A percentile compares a stretch with the other conserved stretches of the same genome.
These are phyloP conservation scores for Xerocomus brunneocitrinus DNA, from an alignment of 768 basidiomycete genomes.

Conservation along the genomic window DNA sequence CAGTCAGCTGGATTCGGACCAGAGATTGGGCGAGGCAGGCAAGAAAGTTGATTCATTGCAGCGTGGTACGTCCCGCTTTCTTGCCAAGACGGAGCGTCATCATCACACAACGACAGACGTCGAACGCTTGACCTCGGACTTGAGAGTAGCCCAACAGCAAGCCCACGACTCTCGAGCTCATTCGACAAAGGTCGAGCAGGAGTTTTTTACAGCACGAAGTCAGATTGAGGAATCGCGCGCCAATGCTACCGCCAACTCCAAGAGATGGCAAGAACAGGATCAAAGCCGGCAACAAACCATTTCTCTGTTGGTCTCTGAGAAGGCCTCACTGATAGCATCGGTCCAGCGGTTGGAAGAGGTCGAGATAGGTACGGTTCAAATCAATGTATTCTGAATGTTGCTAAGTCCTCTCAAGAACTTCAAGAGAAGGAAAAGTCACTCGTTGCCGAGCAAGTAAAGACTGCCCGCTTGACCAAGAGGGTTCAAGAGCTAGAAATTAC, in stretches of 20 bases:
- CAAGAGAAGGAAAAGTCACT: slow-evolving; percentile 41
- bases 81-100: slow-evolving; percentile 26
- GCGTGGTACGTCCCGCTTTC: slow-evolving; percentile 20
- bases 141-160: slow-evolving; percentile 14
- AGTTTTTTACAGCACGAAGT: slow-evolving; percentile 16
- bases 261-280: slow-evolving; percentile 29
- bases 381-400: background rate
- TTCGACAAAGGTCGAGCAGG: slow-evolving; percentile 16
- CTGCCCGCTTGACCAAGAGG: slow-evolving; percentile 37
- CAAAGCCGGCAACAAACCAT: slow-evolving; percentile 71
- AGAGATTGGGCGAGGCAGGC: slow-evolving; percentile 6
- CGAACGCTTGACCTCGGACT: slow-evolving; percentile 16
- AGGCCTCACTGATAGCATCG: slow-evolving; percentile 54
- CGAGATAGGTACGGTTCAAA: slow-evolving; percentile 53
- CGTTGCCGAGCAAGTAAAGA: slow-evolving; percentile 39
- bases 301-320: slow-evolving; percentile 70
- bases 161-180: slow-evolving; percentile 8
- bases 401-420: slow-evolving; percentile 34
- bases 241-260: slow-evolving; percentile 9
- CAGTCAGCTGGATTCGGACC: slow-evolving; percentile 7
- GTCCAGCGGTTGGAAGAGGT: slow-evolving; percentile 53
- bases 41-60: slow-evolving; percentile 14
- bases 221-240: slow-evolving; percentile 19
- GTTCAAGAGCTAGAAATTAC: slow-evolving; percentile 41
- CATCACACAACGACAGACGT: slow-evolving; percentile 16